phyloP scores from a whole-genome alignment of 2,329 filamentous ascomycete species.

The Aspergillus sp. region DNA sequence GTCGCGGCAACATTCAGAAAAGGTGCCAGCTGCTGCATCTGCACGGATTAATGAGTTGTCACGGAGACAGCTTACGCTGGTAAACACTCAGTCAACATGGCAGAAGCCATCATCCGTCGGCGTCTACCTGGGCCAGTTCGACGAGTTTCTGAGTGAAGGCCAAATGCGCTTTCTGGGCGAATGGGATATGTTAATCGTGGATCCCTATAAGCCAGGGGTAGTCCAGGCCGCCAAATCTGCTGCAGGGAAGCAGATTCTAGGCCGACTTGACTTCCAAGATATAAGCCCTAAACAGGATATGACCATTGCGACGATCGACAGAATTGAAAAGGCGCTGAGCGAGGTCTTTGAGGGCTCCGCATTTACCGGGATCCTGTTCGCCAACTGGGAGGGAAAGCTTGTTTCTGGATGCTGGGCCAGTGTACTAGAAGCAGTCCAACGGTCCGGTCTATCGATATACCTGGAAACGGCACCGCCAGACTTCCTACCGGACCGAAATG shows the following conservation, averaged over 20 bases:
- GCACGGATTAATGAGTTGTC: constrained; percentile 24
- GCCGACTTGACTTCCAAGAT: constrained; percentile 31
- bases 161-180: constrained; percentile 38
- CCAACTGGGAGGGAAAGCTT: constrained; percentile 41
- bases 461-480: constrained; percentile 43
- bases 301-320: constrained; percentile 26
- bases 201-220: constrained; percentile 41
- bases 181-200: constrained; percentile 48
- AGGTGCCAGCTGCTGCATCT: constrained; percentile 24
- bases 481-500: constrained; percentile 39
- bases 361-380: constrained; percentile 45
- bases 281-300: constrained; percentile 24
- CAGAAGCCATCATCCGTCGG: constrained; percentile 40
- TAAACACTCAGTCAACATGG: constrained; percentile 8
- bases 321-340: constrained; percentile 28
- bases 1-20: constrained; percentile 24
- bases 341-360: constrained; percentile 24
- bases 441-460: constrained; percentile 42
- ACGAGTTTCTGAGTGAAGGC: constrained; percentile 27
- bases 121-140: constrained; percentile 44
- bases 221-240: constrained; percentile 30
- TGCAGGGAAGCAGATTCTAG: constrained; percentile 26
- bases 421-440: constrained; percentile 34
- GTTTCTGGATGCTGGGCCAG: constrained; percentile 27
- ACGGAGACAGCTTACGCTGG: constrained; percentile 22